Evolutionary conservation across 768 basidiomycete genomes (phyloP), one percentile per base, ranked within the genome.

Genomic region (Trametes meyenii): DNA sequence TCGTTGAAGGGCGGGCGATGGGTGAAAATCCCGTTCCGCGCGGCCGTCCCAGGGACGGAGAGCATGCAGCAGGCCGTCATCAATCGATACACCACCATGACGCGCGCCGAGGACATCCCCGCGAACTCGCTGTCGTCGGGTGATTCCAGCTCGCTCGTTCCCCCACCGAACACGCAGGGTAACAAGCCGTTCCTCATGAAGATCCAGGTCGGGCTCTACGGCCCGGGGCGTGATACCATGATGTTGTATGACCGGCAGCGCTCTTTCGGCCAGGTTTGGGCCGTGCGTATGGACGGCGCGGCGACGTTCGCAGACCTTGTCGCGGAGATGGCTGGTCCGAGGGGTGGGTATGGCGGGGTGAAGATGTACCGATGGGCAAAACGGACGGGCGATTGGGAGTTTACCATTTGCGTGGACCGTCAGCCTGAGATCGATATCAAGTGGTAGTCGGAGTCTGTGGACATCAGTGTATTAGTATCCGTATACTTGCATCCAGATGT

Each of bases 211-310:
- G 58, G 48, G 5, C 7, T 51, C n/a, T 43, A 23, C 13, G 51
- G 43, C 24, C 33, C 33, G 13, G 39, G 42, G 19, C 46, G 49
- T 11, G 38, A 59, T 50, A 53, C n/a, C 26, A 58, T 75, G 8
- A 58, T 79, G 56, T 64, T 80, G 2, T 79, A 81, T 57, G 81
- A 81, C 61, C 69, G 75, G 17, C 75, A 78, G 62, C 72, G 74
- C 44, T 77, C 73, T 38, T 78, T 80, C 49, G 38, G 49, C 5
- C 66, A 76, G 38, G 70, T 69, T 16, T 67, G 69, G 39, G 73
- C 76, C 72, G 58, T 67, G 58, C 68, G 64, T 49, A 50, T 24
- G 3, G 61, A 61, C 24, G 67, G 74, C 52, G 61, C 60, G 3
- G 54, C 44, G 14, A 14, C 52, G 39, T 69, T 67, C 29, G 29